Evolutionary conservation across 495 filamentous ascomycete genomes (phyloP), one percentile per base, ranked within the genome.

Genomic region (Cairneyella variabilis): DNA sequence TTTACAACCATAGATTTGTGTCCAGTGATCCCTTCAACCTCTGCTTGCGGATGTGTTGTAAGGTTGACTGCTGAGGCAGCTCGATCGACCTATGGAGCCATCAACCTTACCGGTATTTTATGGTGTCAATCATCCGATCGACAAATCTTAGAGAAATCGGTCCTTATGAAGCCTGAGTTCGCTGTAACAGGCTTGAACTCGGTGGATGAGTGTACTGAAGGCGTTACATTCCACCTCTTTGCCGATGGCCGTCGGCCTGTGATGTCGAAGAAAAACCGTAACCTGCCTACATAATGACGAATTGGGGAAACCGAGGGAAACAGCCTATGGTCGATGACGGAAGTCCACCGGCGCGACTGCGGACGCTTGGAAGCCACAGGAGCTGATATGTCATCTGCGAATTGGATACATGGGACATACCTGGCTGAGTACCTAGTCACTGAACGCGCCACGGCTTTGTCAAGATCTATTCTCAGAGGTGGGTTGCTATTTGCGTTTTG

Each of bases 221-320:
- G 83, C 79, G 82, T 81, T 82, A 90, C 89, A 92, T 92, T 92
- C 87, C 88, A 83, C 72, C 83, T 76, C 81, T 88, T 86, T 82
- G 71, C 84, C 80, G 78, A 89, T 66, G 86, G 78, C 82, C 88
- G 79, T 91, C 73, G 88, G 83, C 79, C 75, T 59, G 67, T 92
- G 87, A 88, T 76, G 85, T 78, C 83, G 76, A 83, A 82, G 87
- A 83, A 65, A 83, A 92, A 91, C 87, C 87, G 89, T 90, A 80
- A 79, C 80, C 65, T 68, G 49, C 74, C 82, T 41, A 73, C 83
- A 82, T 90, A 85, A 91, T 85, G 42, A 30, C 59, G 46, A 58
- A n/a, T 44, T 54, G 5, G 46, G 37, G 50, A 21, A 17, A 25
- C 23, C 23, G 27, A 16, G 27, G 23, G 26, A 48, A n/a, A 26